phyloP scores from a whole-genome alignment of 768 basidiomycete genomes.

The Boletus patriciae region DNA sequence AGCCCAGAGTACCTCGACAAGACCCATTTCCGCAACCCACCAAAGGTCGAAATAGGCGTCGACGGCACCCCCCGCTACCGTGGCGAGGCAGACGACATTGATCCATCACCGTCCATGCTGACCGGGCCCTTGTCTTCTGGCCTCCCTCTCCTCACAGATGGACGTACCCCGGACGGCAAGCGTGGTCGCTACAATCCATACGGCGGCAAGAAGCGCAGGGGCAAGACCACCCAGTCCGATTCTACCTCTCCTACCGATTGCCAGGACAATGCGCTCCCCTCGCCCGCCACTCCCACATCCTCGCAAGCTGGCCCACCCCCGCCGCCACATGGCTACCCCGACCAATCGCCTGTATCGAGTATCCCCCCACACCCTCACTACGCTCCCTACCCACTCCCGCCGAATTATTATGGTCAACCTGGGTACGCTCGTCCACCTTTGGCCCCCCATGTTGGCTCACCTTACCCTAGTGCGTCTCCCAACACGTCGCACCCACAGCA shows the following conservation, averaged over 20 bases:
- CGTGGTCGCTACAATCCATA: slow-evolving; percentile 50
- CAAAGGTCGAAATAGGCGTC: slow-evolving; percentile 80
- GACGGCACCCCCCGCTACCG: slow-evolving; percentile 83
- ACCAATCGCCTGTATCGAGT: slow-evolving; percentile 24
- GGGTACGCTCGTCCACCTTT: slow-evolving; percentile 18
- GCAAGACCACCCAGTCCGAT: slow-evolving; percentile 28
- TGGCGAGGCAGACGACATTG: slow-evolving; percentile 77
- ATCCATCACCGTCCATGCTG: slow-evolving; percentile 42
- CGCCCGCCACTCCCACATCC: slow-evolving; percentile 33
- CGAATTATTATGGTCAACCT: slow-evolving; percentile 34
- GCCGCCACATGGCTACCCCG: slow-evolving; percentile 30
- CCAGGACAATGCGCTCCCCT: slow-evolving; percentile 24
- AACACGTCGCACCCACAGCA: slow-evolving; percentile 25
- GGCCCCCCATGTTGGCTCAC: slow-evolving; percentile 13
- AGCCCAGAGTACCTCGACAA: slow-evolving; percentile 86
- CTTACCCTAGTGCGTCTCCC: slow-evolving; percentile 20
- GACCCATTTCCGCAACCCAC: slow-evolving; percentile 88
- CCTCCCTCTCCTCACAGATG: slow-evolving; percentile 51
- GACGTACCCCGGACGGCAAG: slow-evolving; percentile 44
- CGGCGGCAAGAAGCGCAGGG: slow-evolving; percentile 41
- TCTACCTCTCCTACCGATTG: slow-evolving; percentile 34
- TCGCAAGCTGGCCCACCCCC: slow-evolving; percentile 25
- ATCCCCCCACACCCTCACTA: slow-evolving; percentile 32
- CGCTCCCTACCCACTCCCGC: slow-evolving; percentile 33
- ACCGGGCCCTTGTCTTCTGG: slow-evolving; percentile 45